Percentiles rank a stretch among this genome's conserved stretches.
These are phyloP conservation scores for Russula compacta DNA, from an alignment of 768 basidiomycete genomes.

Conservation along the genomic window DNA sequence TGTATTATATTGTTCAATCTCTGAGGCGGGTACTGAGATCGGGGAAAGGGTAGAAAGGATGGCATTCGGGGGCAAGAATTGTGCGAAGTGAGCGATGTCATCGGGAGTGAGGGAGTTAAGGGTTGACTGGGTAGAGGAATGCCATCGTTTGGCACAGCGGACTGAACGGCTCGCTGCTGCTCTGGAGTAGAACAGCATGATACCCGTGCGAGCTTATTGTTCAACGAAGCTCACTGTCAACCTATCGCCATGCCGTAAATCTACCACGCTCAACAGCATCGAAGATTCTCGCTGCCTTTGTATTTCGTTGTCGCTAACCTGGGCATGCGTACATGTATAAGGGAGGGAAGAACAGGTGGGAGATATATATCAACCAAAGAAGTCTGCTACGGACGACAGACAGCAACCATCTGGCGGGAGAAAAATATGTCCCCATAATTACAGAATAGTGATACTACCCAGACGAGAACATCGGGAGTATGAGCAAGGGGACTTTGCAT, in stretches of 20 bases:
- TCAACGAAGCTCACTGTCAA: too few relatives aligned
- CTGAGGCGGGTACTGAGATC: slow-evolving; percentile 38
- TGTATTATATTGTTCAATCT: slow-evolving; percentile 71
- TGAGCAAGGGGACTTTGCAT: slow-evolving; percentile 6
- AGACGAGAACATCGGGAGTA: slow-evolving; percentile 11
- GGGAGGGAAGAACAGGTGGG: too few relatives aligned
- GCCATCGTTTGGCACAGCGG: slow-evolving; percentile 15
- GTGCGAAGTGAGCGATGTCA: slow-evolving; percentile 61
- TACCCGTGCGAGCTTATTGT: not conserved
- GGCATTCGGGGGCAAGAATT: slow-evolving; percentile 50
- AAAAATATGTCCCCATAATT: slow-evolving; percentile 4
- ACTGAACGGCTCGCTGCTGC: not conserved
- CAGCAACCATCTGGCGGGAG: not conserved
- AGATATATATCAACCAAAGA: not conserved
- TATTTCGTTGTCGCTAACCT: too few relatives aligned
- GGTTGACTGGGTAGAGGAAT: slow-evolving; percentile 18
- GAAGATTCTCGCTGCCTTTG: too few relatives aligned
- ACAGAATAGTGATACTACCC: slow-evolving; percentile 3
- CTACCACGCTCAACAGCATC: too few relatives aligned
- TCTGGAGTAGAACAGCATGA: slow-evolving; percentile 17
- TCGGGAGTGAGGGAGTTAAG: slow-evolving; percentile 38
- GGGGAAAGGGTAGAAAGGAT: slow-evolving; percentile 63
- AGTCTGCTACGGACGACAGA: not conserved
- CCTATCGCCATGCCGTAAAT: too few relatives aligned
- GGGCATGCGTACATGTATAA: too few relatives aligned